Base-by-base conservation (phyloP, 345 rosid species). In the Mangifera indica region DNA sequence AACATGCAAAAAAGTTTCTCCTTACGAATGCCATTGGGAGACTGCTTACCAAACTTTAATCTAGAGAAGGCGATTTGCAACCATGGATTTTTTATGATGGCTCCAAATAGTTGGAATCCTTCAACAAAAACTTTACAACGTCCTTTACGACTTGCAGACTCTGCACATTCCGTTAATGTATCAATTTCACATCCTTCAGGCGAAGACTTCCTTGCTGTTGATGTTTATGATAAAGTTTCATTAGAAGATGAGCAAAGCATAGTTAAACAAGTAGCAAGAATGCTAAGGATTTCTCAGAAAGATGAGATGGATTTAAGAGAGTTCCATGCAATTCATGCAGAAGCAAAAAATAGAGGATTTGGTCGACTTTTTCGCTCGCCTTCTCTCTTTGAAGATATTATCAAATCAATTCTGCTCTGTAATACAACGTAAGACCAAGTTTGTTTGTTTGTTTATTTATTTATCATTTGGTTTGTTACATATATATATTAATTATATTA, bases 351-450 rank as follows among this genome's bases (percentile, higher is more conserved):
- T 12, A 69, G 13, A 46, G 80, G 82, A 55, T 82, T 81, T 1
- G 85, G 89, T 48, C 37, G 86, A 42, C 76, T 84, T 32, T 85
- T 89, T 40, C 80, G 91, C 1, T 84, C 91, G 1, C 84, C 88
- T 63, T 61, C 80, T 55, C 80, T 79, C 58, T 87, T 87, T 58
- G 89, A 85, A 77, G 89, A 89, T 77, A 61, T 76, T 60, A 79
- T 87, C 60, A 85, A 87, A 76, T 74, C 84, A 32, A 44, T 87
- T 8, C 84, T 87, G 52, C 82, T 87, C 26, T 85, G 88, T 63
- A 79, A 84, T 52, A 76, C 70, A 75, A 25, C 69, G 82, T 85
- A 72, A 12, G 58, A 57, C 32, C 5, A 37, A 4, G 7, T 37
- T 37, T 0, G 40, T 37, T 4, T 6, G 7, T 37, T 37, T 37